Evolutionary conservation across 352 stramenopile genomes (phyloP).

Genomic region (Pythium folliculosum): DNA sequence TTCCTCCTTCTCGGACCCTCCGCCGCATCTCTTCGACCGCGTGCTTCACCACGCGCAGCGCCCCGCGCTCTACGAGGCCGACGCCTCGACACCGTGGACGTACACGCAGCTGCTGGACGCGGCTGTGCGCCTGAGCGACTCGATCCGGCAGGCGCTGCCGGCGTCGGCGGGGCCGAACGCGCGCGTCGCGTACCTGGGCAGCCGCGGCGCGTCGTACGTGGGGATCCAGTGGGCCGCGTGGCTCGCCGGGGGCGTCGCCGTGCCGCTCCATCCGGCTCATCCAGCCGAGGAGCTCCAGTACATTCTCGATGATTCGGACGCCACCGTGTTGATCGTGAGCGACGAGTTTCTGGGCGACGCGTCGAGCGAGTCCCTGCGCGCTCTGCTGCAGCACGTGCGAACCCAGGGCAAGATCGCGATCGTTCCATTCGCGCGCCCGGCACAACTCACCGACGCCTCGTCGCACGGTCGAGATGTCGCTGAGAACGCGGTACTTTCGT

Average conservation of each 20-base stretch:
- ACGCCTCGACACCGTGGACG: constrained; percentile 30
- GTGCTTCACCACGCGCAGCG: constrained; percentile 27
- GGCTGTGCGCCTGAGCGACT: constrained; percentile 36
- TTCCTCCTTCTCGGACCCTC: neutral
- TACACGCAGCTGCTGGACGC: constrained; percentile 45
- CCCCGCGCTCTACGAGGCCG: constrained; percentile 23
- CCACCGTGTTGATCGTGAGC: constrained; percentile 50
- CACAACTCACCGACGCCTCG: neutral
- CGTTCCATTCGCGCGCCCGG: neutral
- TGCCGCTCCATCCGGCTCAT: constrained; percentile 64
- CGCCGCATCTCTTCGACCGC: constrained; percentile 33
- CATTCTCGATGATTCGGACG: constrained; percentile 62
- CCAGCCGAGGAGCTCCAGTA: constrained; percentile 71
- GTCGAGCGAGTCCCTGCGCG: constrained; percentile 10
- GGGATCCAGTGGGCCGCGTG: constrained; percentile 78
- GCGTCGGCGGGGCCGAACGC: neutral
- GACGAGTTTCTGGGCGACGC: constrained; percentile 28
- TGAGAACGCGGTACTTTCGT: constrained; percentile 33
- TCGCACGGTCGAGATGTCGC: neutral
- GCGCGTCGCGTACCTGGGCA: constrained; percentile 46
- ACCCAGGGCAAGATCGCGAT: constrained; percentile 3
- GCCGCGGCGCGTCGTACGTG: constrained; percentile 54
- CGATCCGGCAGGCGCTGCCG: constrained; percentile 25
- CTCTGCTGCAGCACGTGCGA: constrained; percentile 11
- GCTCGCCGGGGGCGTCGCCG: constrained; percentile 61